phyloP scores from a whole-genome alignment of 2,329 filamentous ascomycete species.

The Diplodia seriata region DNA sequence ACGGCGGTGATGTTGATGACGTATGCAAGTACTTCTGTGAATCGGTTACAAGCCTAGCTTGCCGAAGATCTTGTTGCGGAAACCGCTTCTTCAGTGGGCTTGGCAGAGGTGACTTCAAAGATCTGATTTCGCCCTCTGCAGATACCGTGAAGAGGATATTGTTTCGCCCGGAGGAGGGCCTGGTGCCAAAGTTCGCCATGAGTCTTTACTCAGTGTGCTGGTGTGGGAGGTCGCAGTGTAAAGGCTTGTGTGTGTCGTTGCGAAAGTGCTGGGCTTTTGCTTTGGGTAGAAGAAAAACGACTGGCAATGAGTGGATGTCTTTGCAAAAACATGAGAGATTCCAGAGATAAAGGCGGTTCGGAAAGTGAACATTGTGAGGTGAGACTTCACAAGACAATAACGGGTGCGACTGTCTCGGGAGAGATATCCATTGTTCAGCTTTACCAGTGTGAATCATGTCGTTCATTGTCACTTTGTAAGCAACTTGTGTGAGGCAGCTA shows the following conservation, averaged over 20 bases:
- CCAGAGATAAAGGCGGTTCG: too few relatives aligned
- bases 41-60: neutral
- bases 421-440: neutral
- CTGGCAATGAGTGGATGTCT: neutral
- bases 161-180: neutral
- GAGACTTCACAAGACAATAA: neutral
- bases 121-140: constrained; percentile 14
- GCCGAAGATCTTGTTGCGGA: constrained; percentile 14
- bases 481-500: neutral
- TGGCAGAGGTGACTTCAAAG: constrained; percentile 5
- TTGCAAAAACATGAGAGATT: neutral
- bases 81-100: neutral
- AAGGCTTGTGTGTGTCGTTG: neutral
- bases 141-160: neutral
- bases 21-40: neutral
- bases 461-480: constrained; percentile 2
- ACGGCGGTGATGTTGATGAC: neutral
- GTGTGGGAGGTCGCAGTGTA: neutral
- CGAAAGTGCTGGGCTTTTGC: neutral
- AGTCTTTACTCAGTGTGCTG: neutral
- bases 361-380: neutral
- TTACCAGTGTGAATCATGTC: neutral
- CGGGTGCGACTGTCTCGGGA: constrained; percentile 5
- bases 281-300: neutral
- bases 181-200: neutral